Conservation (phyloP, 148 eudicot genomes). For the Diospyros kaki region DNA sequence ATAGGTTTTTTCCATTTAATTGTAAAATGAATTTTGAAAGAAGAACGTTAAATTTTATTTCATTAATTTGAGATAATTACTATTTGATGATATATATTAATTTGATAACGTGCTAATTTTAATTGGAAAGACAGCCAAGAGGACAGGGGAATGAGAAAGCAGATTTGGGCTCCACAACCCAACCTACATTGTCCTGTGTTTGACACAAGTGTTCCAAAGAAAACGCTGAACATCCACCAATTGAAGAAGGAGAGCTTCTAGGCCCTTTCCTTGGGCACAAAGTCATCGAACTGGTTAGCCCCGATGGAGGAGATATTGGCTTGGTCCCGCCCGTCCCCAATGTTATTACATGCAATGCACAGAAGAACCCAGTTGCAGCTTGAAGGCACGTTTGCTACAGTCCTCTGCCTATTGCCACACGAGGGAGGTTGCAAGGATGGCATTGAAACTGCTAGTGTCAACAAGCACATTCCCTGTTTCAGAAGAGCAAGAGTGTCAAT, state of each 20-base stretch:
- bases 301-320: constrained; percentile 3
- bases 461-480: neutral
- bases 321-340: constrained; percentile 2
- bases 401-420: neutral
- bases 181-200: constrained; percentile 46
- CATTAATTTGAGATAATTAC: no score
- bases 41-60: no score
- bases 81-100: no score
- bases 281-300: neutral
- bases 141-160: no score
- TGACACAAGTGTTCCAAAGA: constrained; percentile 40
- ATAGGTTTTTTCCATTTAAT: no score
- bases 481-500: neutral
- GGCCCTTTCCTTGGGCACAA: neutral
- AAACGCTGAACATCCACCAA: constrained; percentile 51
- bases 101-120: no score
- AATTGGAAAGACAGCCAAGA: no score
- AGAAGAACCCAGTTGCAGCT: neutral
- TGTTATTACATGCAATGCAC: neutral
- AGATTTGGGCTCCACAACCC: constrained; percentile 15
- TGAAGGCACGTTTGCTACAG: neutral
- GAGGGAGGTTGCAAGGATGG: neutral
- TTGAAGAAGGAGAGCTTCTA: constrained; percentile 28
- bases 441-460: constrained; percentile 1
- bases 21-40: no score